Conservation (phyloP, 306 rosid genomes). For the Cicer judaicum region DNA sequence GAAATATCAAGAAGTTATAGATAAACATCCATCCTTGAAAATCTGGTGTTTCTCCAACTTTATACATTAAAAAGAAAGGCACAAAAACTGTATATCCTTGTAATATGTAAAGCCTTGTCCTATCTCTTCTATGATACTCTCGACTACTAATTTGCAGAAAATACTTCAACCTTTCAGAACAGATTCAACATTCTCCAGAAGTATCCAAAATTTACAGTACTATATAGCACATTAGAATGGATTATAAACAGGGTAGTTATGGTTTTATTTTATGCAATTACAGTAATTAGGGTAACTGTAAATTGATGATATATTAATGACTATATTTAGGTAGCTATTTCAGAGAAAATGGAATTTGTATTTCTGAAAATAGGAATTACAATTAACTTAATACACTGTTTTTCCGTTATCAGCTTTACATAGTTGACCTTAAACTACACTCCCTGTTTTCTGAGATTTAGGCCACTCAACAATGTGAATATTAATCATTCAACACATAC, state of each 20-base stretch:
- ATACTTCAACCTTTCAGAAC: neutral
- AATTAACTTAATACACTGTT: neutral
- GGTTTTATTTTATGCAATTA: neutral
- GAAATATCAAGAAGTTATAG: neutral
- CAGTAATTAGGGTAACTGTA: neutral
- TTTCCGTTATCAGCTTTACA: neutral
- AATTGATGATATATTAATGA: neutral
- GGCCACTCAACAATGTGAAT: slow-evolving; percentile 2
- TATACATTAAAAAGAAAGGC: neutral
- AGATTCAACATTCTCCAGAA: too few relatives aligned
- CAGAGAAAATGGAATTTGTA: neutral
- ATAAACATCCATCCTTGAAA: slow-evolving; percentile 16
- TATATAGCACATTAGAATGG: neutral
- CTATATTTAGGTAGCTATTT: neutral
- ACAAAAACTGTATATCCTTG: neutral
- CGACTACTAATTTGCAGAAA: slow-evolving; percentile 4
- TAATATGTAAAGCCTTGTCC: slow-evolving; percentile 5
- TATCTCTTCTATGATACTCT: slow-evolving; percentile 1
- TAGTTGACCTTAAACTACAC: slow-evolving; percentile 3
- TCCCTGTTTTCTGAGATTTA: neutral
- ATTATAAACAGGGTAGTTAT: neutral
- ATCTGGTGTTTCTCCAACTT: slow-evolving; percentile 7
- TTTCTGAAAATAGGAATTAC: slow-evolving; percentile 1
- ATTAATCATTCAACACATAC: neutral
- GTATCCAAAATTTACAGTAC: neutral